Base-by-base conservation (phyloP, 208 protist genomes). In the Angomonas deanei region DNA sequence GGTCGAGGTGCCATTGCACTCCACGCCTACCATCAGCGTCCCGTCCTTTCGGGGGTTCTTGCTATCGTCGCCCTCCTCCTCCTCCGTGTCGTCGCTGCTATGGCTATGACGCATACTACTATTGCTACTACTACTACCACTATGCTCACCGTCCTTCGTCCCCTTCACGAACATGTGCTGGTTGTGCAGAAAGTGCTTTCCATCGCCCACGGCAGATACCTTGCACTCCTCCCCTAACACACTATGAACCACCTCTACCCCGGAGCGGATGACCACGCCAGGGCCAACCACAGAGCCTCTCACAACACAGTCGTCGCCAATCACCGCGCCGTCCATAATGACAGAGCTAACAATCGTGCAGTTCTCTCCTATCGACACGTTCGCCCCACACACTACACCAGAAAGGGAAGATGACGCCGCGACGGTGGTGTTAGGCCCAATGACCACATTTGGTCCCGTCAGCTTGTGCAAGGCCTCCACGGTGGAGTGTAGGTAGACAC, bases 401-500 rank as follows among this genome's bases (percentile, higher is more conserved):
- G 63, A 64, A 11, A 95, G 64, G 55, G 86, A 74, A 1, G 72
- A 74, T 0, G 69, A 64, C 23, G 84, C 71, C 27, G 87, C 74
- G n/a, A 68, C 61, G 23, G 84, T 77, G n/a, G 71, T 64, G 49
- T 80, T 78, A 13, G 85, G 85, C 26, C 89, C 74, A 26, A 91
- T 84, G 34, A 89, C 82, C 64, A 81, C 82, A 3, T 80, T 82
- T 1, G 66, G 66, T 0, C 70, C 72, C 0, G 64, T 55, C 11
- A 70, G 67, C 31, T 54, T 64, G 34, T 47, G 71, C 24, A 55
- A 66, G 1, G 66, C 60, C 50, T 72, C 70, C 24, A 70, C 74
- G 2, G 70, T 70, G 3, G 69, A 80, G 72, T 92, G 88, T 46
- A 86, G 61, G 59, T 91, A 95, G 36, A 93, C 82, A 3, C 77